Base-by-base conservation (phyloP, 2,329 filamentous ascomycete species). In the Basipetospora chlamydospora region DNA sequence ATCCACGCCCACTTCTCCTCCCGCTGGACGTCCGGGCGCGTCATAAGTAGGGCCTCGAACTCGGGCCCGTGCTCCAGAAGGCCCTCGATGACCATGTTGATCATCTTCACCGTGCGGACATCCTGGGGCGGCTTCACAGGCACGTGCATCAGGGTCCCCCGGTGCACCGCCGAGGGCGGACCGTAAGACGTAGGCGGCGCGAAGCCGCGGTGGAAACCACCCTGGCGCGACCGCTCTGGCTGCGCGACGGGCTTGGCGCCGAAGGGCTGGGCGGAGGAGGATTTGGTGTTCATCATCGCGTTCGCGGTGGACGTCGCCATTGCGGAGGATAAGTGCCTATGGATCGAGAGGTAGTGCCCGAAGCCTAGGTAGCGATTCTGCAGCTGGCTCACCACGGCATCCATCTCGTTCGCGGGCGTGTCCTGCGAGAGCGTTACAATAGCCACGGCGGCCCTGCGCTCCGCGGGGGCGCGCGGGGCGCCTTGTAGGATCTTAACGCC, bases 1-100 rank as follows among this genome's bases (percentile, higher is more conserved):
- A 98, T 65, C 82, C 87, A 98, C 0, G 86, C 81, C 77, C 88
- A 96, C 45, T 80, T 86, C 54, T 93, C 83, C 41, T 94, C 83
- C 28, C 68, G 70, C 52, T 93, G 84, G 1, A 96, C 80, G 38
- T 86, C 76, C 0, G 81, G 73, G 13, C 83, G 69, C 34, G 78
- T 80, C 90, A 96, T 96, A 6, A 98, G 67, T 2, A 93, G 64
- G 5, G 87, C 86, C 56, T 98, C 90, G 42, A 94, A 92, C 49
- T 90, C 84, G 0, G 83, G 75, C 0, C 87, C 86, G 46, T 90
- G 75, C 16, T 76, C 73, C 7, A 95, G 61, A 0, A 96, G 64
- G 3, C 71, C 70, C 50, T 96, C 88, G 23, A 93, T 69, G 0
- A 86, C 81, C 52, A 80, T 87, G 59, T 96, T 88, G 42, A 96